These are phyloP conservation scores for Paraleonurus japonicus DNA, from an alignment of 257 asterid species.

Conservation along the genomic window DNA sequence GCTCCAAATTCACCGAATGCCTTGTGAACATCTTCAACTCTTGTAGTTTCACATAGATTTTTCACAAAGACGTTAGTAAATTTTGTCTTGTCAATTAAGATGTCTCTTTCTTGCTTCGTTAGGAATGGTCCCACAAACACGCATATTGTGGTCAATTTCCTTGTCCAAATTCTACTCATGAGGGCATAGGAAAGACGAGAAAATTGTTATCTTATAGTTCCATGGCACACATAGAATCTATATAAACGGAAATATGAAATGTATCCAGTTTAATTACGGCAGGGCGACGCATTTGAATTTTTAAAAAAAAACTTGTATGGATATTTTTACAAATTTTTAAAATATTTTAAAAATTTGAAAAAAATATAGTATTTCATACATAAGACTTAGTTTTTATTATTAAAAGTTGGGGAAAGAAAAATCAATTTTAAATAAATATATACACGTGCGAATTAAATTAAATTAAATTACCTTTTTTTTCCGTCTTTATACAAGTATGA, in stretches of 20 bases:
- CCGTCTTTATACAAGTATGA: conserved; percentile 47
- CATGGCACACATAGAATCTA: not conserved
- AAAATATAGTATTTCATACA: no score
- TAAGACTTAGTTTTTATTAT: no score
- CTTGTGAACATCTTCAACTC: conserved; percentile 65
- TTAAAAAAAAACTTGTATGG: no score
- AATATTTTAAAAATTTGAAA: no score
- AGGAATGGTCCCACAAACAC: conserved; percentile 82
- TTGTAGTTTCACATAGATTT: conserved; percentile 71
- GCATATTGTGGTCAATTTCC: conserved; percentile 91
- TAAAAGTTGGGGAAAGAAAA: no score
- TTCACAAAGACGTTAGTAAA: conserved; percentile 84
- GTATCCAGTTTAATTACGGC: conserved; percentile 64
- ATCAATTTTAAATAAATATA: no score
- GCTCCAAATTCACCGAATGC: conserved; percentile 67
- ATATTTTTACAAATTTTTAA: no score
- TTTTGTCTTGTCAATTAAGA: conserved; percentile 54
- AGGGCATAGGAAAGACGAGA: not conserved
- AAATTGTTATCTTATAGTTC: no score
- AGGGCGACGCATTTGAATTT: no score
- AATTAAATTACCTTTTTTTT: conserved; percentile 47
- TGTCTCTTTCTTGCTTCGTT: conserved; percentile 84
- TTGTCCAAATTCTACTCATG: conserved; percentile 74
- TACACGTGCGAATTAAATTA: no score
- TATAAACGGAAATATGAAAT: conserved; percentile 27